Percentiles rank a stretch among this genome's conserved stretches.
Evolutionary conservation across 1,284 basidiomycete genomes (phyloP).

Genomic region (Papiliotrema terrestris): DNA sequence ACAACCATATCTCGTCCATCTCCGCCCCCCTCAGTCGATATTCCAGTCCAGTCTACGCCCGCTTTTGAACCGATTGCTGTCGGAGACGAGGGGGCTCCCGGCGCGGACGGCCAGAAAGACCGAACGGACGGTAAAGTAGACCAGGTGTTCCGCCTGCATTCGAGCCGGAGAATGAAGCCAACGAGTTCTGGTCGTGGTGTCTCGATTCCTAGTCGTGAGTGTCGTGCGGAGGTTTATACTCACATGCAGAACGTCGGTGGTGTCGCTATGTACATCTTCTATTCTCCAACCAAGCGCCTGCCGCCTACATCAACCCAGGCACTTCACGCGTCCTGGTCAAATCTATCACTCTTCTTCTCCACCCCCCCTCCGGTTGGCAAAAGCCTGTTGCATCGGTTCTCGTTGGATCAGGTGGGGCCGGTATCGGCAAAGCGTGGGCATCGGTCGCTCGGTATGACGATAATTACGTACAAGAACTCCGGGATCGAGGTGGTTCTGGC

Average conservation of each 20-base stretch:
- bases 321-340: conserved; percentile 22
- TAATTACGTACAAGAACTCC: conserved; percentile 59
- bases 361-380: conserved; percentile 32
- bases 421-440: conserved; percentile 60
- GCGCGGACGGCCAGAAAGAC: conserved; percentile 27
- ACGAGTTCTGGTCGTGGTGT: conserved; percentile 36
- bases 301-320: conserved; percentile 17
- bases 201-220: conserved; percentile 40
- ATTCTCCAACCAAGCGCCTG: conserved; percentile 28
- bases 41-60: conserved; percentile 7
- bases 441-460: conserved; percentile 75
- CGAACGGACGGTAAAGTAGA: conserved; percentile 36
- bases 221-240: too few species aligned
- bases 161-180: conserved; percentile 41
- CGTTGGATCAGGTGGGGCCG: conserved; percentile 21
- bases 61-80: conserved; percentile 31
- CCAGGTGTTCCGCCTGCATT: conserved; percentile 39
- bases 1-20: conserved; percentile 28
- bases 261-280: conserved; percentile 38
- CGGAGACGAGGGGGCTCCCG: conserved; percentile 25
- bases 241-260: conserved; percentile 30
- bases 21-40: conserved; percentile 16
- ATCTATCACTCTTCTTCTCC: conserved; percentile 31
- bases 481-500: conserved; percentile 56
- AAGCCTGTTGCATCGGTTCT: conserved; percentile 34